A percentile compares a stretch with the other conserved stretches of the same genome.
phyloP scores from a whole-genome alignment of 176 grass and related monocot genomes.

The Dendrocalamus sinicus region DNA sequence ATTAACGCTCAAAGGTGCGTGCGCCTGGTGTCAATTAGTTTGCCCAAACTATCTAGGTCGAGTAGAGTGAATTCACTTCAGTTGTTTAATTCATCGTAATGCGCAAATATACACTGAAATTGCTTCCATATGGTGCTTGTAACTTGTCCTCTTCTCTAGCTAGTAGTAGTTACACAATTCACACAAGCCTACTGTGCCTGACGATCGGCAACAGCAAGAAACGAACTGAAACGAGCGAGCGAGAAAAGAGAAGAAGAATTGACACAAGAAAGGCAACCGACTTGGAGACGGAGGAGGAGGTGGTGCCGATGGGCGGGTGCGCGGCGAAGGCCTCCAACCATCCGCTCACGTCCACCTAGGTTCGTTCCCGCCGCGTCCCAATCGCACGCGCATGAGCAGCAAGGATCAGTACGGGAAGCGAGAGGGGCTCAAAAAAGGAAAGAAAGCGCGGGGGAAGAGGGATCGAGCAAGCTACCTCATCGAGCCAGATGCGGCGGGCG shows the following conservation, averaged over 20 bases:
- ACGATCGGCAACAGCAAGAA: background rate
- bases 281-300: constrained; percentile 71
- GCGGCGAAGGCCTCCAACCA: constrained; percentile 92
- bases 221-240: background rate
- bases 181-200: background rate
- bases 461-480: constrained; percentile 51
- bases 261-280: constrained; percentile 20
- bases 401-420: constrained; percentile 17
- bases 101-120: constrained; percentile 72
- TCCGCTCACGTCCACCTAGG: constrained; percentile 86
- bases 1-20: too few species aligned
- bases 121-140: background rate
- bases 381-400: background rate
- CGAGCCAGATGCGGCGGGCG: constrained; percentile 87
- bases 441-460: background rate
- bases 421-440: background rate
- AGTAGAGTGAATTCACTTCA: too few species aligned
- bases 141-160: too few species aligned
- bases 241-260: background rate
- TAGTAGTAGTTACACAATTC: background rate
- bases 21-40: too few species aligned
- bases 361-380: background rate
- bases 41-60: too few species aligned
- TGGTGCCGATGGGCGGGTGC: constrained; percentile 80
- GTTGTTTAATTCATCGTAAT: too few species aligned